Conservation (phyloP, 2,329 filamentous ascomycete genomes). For the Emergomyces africanus region DNA sequence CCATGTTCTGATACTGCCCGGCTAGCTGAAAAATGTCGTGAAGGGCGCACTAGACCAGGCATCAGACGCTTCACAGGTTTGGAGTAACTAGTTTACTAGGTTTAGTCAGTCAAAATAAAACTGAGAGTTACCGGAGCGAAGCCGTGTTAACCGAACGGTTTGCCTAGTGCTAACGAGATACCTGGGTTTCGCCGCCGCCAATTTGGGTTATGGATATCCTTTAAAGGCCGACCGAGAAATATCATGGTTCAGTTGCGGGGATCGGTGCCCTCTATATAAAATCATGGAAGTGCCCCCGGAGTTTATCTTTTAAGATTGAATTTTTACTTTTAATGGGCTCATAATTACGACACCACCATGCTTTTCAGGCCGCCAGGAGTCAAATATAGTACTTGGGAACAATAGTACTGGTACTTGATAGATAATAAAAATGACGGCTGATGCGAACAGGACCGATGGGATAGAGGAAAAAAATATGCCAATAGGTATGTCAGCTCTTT, state of each 20-base stretch:
- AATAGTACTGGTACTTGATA: too few relatives aligned
- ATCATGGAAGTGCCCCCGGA: not conserved
- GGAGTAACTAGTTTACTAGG: not conserved
- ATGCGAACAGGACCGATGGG: not conserved
- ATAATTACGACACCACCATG: not conserved
- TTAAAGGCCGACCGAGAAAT: not conserved
- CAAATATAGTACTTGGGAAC: too few relatives aligned
- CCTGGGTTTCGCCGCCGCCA: not conserved
- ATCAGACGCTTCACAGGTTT: not conserved
- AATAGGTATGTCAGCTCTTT: not conserved
- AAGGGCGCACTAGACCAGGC: not conserved
- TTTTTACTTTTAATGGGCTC: not conserved
- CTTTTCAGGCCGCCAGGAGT: not conserved
- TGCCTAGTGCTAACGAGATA: not conserved
- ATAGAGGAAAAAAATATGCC: not conserved
- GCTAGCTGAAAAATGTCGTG: not conserved
- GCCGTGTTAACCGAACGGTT: constrained; percentile 1
- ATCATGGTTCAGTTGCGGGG: not conserved
- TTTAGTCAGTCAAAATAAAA: not conserved
- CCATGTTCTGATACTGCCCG: not conserved
- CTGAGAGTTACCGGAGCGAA: not conserved
- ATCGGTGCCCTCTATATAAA: not conserved
- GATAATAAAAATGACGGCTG: not conserved
- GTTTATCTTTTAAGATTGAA: not conserved
- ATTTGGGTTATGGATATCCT: not conserved